Percentiles rank a stretch among this genome's conserved stretches.
Conservation (phyloP, 2,329 filamentous ascomycete species). For the Scytalidium lignicola region DNA sequence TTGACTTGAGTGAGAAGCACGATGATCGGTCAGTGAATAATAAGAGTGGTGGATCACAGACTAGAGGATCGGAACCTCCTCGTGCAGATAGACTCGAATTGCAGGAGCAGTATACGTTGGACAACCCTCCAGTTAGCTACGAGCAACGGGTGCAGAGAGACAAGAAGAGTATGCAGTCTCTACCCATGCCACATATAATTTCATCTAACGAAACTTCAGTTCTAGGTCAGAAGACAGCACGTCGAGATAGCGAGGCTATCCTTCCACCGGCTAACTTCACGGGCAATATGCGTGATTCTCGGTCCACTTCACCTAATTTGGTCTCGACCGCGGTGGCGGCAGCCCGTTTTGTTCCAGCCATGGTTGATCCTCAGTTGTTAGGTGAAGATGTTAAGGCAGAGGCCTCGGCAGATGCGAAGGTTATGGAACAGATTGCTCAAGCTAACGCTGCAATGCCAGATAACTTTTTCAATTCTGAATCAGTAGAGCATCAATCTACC, state of each 20-base stretch:
- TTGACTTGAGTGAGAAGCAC: constrained; percentile 61
- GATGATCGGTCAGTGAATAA: constrained; percentile 45
- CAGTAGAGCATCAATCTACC: constrained; percentile 14
- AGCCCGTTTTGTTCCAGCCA: constrained; percentile 21
- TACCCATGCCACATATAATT: constrained; percentile 8
- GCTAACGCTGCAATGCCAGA: constrained; percentile 18
- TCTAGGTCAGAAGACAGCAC: constrained; percentile 10
- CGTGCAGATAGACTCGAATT: constrained; percentile 39
- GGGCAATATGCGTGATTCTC: constrained; percentile 13
- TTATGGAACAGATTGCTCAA: constrained; percentile 18
- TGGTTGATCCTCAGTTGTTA: constrained; percentile 29
- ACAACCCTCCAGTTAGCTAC: constrained; percentile 48
- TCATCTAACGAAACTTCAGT: constrained; percentile 19
- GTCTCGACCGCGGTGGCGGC: constrained; percentile 22
- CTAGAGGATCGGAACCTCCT: constrained; percentile 15
- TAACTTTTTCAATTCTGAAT: constrained; percentile 10
- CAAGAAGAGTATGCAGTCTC: constrained; percentile 32
- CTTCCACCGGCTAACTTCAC: constrained; percentile 10
- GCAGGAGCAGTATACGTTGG: constrained; percentile 54
- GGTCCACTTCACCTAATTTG: constrained; percentile 21
- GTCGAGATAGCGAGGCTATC: constrained; percentile 14
- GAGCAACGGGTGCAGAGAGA: constrained; percentile 34
- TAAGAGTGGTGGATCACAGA: constrained; percentile 30
- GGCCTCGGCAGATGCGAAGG: constrained; percentile 12
- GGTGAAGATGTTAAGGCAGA: constrained; percentile 17